Evolutionary conservation across 345 rosid genomes (phyloP), one percentile per base, ranked within the genome.

Genomic region (Pseudoturritis turrita): DNA sequence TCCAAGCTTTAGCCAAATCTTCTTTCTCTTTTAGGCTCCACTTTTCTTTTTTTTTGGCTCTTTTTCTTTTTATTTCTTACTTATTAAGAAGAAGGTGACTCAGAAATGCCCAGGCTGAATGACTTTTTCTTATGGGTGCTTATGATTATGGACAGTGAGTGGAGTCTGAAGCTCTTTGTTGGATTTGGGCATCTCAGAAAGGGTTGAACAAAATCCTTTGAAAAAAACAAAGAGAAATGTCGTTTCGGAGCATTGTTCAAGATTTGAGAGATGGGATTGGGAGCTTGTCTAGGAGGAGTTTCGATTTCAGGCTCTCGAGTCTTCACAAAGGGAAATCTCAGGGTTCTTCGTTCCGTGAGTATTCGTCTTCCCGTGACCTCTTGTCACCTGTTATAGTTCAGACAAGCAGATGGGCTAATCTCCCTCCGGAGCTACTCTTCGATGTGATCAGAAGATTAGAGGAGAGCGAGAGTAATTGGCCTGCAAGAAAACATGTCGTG

Each of bases 201-300:
- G 70, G 0, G 19, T 33, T 52, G 5, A 51, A 10, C 10, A 51
- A 5, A 54, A 46, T 29, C 39, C 18, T 25, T 25, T 15, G 3
- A 0, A 12, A 43, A n/a, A 8, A 68, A 10, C 2, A 26, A 33
- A 58, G 68, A 57, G 72, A 77, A 26, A 87, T 87, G 91, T 85
- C 91, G 10, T 85, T 87, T 66, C 76, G 89, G 23, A 83, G 86
- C 78, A 87, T 87, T 74, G 83, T 83, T 80, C 91, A 84, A 77
- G 89, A 87, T 70, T 80, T 87, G 71, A 80, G 85, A 70, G 91
- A 85, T 70, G 82, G 89, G 76, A 33, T 87, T 45, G 91, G 91
- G 68, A 87, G 91, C 79, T 81, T 87, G 61, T 87, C 91, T 0
- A 85, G 91, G 63, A 78, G 91, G 62, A 79, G 85, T 62, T 87